Conservation (phyloP, 2,329 filamentous ascomycete genomes). For the Hypoxylon rubiginosum region DNA sequence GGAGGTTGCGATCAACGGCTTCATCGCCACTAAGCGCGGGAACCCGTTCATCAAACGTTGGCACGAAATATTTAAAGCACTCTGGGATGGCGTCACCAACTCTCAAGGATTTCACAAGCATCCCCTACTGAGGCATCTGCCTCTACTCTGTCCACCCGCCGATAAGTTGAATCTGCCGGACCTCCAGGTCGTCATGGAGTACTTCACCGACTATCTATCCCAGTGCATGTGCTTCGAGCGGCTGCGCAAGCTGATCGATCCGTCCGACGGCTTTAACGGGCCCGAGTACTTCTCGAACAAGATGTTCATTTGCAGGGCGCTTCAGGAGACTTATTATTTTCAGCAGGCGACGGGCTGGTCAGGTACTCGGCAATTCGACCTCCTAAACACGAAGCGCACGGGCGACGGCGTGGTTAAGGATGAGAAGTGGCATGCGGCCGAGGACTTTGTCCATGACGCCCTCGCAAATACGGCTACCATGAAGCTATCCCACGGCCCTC, state of each 20-base stretch:
- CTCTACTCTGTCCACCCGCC: slow-evolving; percentile 44
- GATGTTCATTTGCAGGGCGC: slow-evolving; percentile 50
- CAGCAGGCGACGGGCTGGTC: slow-evolving; percentile 51
- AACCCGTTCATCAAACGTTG: slow-evolving; percentile 60
- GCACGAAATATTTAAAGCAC: slow-evolving; percentile 55
- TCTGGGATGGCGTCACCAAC: slow-evolving; percentile 55
- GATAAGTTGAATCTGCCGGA: slow-evolving; percentile 45
- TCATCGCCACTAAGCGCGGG: slow-evolving; percentile 58
- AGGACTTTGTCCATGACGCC: slow-evolving; percentile 49
- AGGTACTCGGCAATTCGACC: slow-evolving; percentile 51
- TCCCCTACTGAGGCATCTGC: slow-evolving; percentile 50
- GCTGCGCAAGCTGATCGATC: slow-evolving; percentile 54
- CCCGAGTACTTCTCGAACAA: slow-evolving; percentile 52
- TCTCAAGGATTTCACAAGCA: slow-evolving; percentile 51
- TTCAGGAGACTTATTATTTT: slow-evolving; percentile 51
- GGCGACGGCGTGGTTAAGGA: slow-evolving; percentile 46
- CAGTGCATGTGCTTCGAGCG: slow-evolving; percentile 51
- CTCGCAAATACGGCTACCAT: slow-evolving; percentile 52
- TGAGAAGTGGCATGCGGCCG: slow-evolving; percentile 48
- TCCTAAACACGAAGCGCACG: slow-evolving; percentile 46
- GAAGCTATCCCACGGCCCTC: slow-evolving; percentile 53
- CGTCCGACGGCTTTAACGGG: slow-evolving; percentile 53
- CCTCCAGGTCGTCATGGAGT: slow-evolving; percentile 44
- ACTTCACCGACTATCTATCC: slow-evolving; percentile 51
- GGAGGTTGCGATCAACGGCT: slow-evolving; percentile 56